phyloP scores from a whole-genome alignment of 495 filamentous ascomycete species.

The Niebla homalea region DNA sequence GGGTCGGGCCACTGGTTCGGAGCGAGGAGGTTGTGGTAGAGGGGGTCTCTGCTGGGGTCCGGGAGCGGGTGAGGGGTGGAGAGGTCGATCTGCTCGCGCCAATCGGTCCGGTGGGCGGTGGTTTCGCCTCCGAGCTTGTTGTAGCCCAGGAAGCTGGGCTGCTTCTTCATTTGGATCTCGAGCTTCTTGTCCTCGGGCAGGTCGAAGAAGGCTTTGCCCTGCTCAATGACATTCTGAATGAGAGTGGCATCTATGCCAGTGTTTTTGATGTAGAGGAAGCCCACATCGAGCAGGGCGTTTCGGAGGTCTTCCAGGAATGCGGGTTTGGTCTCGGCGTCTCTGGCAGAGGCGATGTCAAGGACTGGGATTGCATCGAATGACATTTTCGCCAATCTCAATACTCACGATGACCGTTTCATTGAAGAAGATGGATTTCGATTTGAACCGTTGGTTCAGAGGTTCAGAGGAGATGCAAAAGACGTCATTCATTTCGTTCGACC shows the following conservation, averaged over 20 bases:
- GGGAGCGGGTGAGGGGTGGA: conserved; percentile 32
- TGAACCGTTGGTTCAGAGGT: too few species aligned
- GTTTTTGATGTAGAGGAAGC: conserved; percentile 85
- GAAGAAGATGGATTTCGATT: too few species aligned
- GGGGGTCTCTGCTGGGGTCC: conserved; percentile 5
- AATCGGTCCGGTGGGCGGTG: conserved; percentile 30
- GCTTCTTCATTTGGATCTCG: conserved; percentile 83
- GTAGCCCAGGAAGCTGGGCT: conserved; percentile 42
- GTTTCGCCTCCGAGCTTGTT: conserved; percentile 36
- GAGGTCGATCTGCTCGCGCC: conserved; percentile 85
- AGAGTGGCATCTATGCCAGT: conserved; percentile 58
- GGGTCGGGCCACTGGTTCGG: conserved; percentile 66
- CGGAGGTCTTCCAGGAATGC: conserved; percentile 59
- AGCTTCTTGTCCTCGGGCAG: conserved; percentile 72
- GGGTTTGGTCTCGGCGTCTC: conserved; percentile 54
- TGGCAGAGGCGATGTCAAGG: conserved; percentile 58
- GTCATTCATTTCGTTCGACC: too few species aligned
- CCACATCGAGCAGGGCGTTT: conserved; percentile 74
- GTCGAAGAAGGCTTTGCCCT: conserved; percentile 66
- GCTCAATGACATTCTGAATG: conserved; percentile 51
- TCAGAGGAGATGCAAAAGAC: too few species aligned
- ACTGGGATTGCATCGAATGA: conserved; percentile 71
- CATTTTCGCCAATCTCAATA: neutral
- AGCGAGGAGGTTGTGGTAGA: conserved; percentile 20
- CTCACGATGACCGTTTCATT: too few species aligned